Percentiles rank a stretch among this genome's conserved stretches.
Evolutionary conservation across 2,329 filamentous ascomycete species (phyloP).

Genomic region (Sarocladium oryzae): DNA sequence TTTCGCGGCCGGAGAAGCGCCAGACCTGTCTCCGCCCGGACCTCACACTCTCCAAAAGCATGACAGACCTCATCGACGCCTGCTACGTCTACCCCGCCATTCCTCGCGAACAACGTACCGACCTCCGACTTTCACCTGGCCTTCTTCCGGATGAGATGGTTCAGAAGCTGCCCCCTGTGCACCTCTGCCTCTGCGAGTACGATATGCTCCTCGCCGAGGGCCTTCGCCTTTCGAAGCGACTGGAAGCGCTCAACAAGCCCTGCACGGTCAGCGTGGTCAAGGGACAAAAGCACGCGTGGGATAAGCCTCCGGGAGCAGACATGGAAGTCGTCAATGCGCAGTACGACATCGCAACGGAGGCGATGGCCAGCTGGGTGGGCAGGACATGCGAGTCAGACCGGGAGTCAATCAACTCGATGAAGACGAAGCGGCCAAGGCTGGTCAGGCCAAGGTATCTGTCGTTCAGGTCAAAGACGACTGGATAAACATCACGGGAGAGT

Average conservation of each 20-base stretch:
- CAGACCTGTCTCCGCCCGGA: conserved; percentile 48
- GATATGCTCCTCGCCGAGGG: conserved; percentile 59
- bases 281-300: conserved; percentile 42
- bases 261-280: conserved; percentile 36
- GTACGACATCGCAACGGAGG: conserved; percentile 36
- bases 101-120: conserved; percentile 35
- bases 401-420: conserved; percentile 29
- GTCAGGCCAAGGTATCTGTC: conserved; percentile 24
- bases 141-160: conserved; percentile 48
- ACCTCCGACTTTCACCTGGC: conserved; percentile 52
- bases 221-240: conserved; percentile 52
- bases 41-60: conserved; percentile 47
- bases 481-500: not conserved
- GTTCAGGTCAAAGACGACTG: not conserved
- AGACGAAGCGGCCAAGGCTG: conserved; percentile 24
- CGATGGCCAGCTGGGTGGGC: conserved; percentile 36
- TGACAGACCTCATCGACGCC: conserved; percentile 58
- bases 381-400: conserved; percentile 29
- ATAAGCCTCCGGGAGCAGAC: conserved; percentile 37
- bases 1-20: conserved; percentile 48
- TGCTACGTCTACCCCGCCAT: conserved; percentile 52
- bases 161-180: conserved; percentile 44
- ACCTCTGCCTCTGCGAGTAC: conserved; percentile 57
- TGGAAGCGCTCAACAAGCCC: conserved; percentile 31
- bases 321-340: conserved; percentile 39